Evolutionary conservation across 176 grass and related monocot genomes (phyloP).

Genomic region (sorghum (Sorghum bicolor)): Sorghum_bicolor_NCBIv3 NC_012878.2:5444001-5444500

Average conservation of each 20-base stretch:
- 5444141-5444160: no score
- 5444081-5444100: no score
- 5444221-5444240: slow-evolving; percentile 45
- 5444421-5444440: not conserved
- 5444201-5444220: slow-evolving; percentile 48
- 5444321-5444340: slow-evolving; percentile 51
- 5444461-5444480: slow-evolving; percentile 14
- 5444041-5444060: no score
- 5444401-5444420: slow-evolving; percentile 45
- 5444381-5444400: slow-evolving; percentile 40
- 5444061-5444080: no score
- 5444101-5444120: no score
- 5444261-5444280: slow-evolving; percentile 34
- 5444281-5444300: slow-evolving; percentile 45
- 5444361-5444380: slow-evolving; percentile 42
- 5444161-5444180: no score
- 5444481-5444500: slow-evolving; percentile 18
- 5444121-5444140: no score
- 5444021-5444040: no score
- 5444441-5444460: not conserved
- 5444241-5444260: slow-evolving; percentile 42
- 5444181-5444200: no score
- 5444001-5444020: no score
- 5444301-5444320: slow-evolving; percentile 45
- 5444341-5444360: slow-evolving; percentile 6